phyloP scores from a whole-genome alignment of 169 alveolate species.

The Theileria orientalis region DNA sequence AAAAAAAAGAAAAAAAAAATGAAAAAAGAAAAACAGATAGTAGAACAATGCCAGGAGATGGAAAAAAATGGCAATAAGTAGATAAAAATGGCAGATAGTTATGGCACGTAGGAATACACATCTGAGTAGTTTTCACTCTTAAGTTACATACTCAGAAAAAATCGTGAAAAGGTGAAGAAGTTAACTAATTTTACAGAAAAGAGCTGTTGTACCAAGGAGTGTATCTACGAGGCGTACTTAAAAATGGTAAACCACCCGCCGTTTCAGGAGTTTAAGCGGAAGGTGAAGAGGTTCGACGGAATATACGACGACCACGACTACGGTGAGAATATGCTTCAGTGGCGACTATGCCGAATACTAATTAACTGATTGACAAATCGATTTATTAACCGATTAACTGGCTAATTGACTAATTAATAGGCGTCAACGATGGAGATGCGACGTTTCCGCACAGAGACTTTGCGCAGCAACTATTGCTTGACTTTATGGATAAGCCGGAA shows the following conservation, averaged over 20 bases:
- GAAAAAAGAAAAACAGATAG: not conserved
- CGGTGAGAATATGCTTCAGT: constrained; percentile 61
- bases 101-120: too few relatives aligned
- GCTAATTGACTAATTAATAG: constrained; percentile 5
- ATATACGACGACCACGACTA: constrained; percentile 85
- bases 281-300: constrained; percentile 71
- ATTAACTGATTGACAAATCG: not conserved
- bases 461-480: constrained; percentile 68
- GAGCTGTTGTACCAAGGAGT: constrained; percentile 64
- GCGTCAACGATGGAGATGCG: constrained; percentile 76
- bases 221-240: constrained; percentile 63
- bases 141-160: not conserved
- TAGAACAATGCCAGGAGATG: not conserved
- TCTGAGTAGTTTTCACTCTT: too few relatives aligned
- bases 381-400: not conserved
- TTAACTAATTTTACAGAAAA: constrained; percentile 5
- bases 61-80: not conserved
- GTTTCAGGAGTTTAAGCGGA: constrained; percentile 49
- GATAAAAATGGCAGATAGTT: too few relatives aligned
- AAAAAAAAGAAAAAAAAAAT: too few relatives aligned
- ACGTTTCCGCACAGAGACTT: constrained; percentile 61
- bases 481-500: constrained; percentile 73
- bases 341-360: not conserved
- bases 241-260: constrained; percentile 47
- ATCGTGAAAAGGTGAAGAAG: not conserved